Evolutionary conservation across 106 monocot genomes (phyloP).

Genomic region (Phalaenopsis equestris): DNA sequence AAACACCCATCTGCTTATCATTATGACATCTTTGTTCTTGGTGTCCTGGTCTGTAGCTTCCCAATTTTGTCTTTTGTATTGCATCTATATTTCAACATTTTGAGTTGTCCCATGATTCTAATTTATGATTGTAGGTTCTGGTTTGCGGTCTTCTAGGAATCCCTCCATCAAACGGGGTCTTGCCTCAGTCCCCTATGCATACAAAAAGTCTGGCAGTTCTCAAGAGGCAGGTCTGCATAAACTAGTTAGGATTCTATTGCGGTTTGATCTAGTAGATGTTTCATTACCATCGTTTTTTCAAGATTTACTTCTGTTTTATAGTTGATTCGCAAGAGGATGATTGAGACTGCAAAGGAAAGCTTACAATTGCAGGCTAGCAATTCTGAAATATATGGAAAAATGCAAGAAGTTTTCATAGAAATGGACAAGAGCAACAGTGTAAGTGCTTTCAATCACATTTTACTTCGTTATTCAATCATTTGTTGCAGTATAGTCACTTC

Average conservation of each 20-base stretch:
- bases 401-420: conserved; percentile 72
- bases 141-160: conserved; percentile 81
- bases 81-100: background rate
- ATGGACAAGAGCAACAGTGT: conserved; percentile 42
- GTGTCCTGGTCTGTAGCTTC: conserved; percentile 52
- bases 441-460: conserved; percentile 3
- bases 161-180: conserved; percentile 89
- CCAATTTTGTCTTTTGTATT: background rate
- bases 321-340: conserved; percentile 70
- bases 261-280: background rate
- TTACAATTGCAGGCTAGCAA: conserved; percentile 47
- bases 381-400: conserved; percentile 70
- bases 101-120: conserved; percentile 5
- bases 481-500: background rate
- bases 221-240: conserved; percentile 57
- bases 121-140: conserved; percentile 41
- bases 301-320: conserved; percentile 6
- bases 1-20: conserved; percentile 91
- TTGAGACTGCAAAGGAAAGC: conserved; percentile 61
- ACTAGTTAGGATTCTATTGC: background rate
- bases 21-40: conserved; percentile 86
- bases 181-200: conserved; percentile 72
- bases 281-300: background rate
- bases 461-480: background rate
- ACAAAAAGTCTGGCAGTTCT: conserved; percentile 36